phyloP scores from a whole-genome alignment of 139 green algal species.

The Axilococcus clingmanii region DNA sequence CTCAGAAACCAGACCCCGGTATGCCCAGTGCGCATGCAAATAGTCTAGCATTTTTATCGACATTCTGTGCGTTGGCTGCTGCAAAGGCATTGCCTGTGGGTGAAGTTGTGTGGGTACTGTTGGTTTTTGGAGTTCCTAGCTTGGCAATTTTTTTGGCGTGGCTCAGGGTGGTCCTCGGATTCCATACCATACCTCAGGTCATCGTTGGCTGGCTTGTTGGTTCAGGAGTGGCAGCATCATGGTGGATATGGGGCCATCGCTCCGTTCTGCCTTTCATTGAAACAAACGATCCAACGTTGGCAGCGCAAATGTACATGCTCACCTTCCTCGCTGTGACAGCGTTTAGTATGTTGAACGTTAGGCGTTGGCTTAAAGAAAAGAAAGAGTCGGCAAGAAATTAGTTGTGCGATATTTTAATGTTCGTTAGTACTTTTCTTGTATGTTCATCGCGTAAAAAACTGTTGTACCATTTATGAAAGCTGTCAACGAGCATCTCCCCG shows the following conservation, averaged over 20 bases:
- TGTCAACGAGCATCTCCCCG: too few species aligned
- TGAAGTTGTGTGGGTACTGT: not conserved
- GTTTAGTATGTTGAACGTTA: conserved; percentile 16
- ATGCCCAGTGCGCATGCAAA: conserved; percentile 61
- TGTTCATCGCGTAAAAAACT: too few species aligned
- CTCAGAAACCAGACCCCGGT: conserved; percentile 52
- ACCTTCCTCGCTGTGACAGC: conserved; percentile 6
- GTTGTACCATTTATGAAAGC: too few species aligned
- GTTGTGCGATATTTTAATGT: too few species aligned
- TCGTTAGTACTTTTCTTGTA: too few species aligned
- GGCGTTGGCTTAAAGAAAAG: conserved; percentile 8
- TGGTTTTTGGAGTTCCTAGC: not conserved
- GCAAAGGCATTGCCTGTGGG: not conserved
- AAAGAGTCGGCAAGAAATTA: too few species aligned
- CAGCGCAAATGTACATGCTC: not conserved
- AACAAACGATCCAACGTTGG: not conserved
- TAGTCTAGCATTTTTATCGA: conserved; percentile 51
- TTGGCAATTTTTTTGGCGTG: conserved; percentile 32
- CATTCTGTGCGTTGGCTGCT: conserved; percentile 22
- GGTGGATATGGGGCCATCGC: not conserved
- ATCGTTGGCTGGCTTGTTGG: conserved; percentile 44
- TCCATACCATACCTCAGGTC: conserved; percentile 59
- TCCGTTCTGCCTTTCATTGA: too few species aligned
- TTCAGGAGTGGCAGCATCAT: conserved; percentile 12
- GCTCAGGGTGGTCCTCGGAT: conserved; percentile 53